Conservation (phyloP, 768 basidiomycete genomes). For the Pleurotus cornucopiae region DNA sequence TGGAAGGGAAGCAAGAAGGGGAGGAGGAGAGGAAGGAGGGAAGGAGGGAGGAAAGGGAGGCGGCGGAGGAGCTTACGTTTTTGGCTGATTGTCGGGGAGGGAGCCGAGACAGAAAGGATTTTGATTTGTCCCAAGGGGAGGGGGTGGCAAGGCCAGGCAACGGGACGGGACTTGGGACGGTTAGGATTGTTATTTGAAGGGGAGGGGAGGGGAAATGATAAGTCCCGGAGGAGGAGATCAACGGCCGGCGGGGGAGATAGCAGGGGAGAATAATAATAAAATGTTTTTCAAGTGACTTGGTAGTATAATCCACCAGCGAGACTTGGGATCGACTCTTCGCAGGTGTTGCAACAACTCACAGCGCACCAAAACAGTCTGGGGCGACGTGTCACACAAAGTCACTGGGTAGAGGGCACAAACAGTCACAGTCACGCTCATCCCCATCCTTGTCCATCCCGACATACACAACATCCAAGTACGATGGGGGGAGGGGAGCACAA, state of each 20-base stretch:
- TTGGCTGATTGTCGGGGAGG: background rate
- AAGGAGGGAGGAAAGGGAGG: constrained; percentile 8
- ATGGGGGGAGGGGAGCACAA: background rate
- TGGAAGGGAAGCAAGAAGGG: constrained; percentile 5
- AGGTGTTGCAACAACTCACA: constrained; percentile 2
- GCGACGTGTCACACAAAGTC: background rate
- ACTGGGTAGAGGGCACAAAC: constrained; percentile 6
- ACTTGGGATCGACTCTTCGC: constrained; percentile 3
- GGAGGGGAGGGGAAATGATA: background rate
- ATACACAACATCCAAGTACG: background rate
- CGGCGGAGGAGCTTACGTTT: constrained; percentile 7
- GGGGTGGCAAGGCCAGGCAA: background rate
- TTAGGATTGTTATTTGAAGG: background rate
- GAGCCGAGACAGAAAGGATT: constrained; percentile 2
- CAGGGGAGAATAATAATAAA: constrained; percentile 5
- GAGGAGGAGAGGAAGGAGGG: constrained; percentile 5
- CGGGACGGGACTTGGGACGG: constrained; percentile 3
- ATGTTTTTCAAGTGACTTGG: background rate
- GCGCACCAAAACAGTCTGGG: background rate
- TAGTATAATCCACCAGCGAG: background rate
- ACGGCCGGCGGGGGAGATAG: background rate
- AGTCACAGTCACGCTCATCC: background rate
- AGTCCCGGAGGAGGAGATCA: background rate
- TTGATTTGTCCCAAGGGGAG: constrained; percentile 2
- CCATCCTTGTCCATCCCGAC: background rate